Base-by-base conservation (phyloP, 371 early-diverging fungal genomes). In the Saksenaea vasiformis region DNA sequence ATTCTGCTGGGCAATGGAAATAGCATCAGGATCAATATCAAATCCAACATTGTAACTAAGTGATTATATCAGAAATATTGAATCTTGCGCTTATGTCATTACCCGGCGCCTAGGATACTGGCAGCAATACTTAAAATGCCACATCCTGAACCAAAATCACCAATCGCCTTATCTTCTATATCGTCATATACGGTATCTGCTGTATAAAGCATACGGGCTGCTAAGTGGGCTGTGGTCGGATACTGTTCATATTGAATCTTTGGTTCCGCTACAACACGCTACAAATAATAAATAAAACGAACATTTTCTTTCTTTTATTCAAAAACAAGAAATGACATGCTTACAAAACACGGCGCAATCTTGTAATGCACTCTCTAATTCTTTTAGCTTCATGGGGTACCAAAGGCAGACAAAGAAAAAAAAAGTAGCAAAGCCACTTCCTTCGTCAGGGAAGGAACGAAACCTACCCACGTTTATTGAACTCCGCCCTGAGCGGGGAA, bases 221-320 rank as follows among this genome's bases (percentile, higher is more conserved):
- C 94, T 35, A 93, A 77, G 66, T 94, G 95, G 51, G 95, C 84
- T 2, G 92, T 88, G 1, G 95, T 94, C 1, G 93, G 91, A 64
- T 94, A 94, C 69, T 94, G 95, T 70, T 94, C 95, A 61, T 86
- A 84, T 41, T 91, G 87, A 59, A 90, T 83, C 75, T 93, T 94
- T 54, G 94, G 94, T 28, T 87, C 77, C 34, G 82, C 84, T 84
- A 58, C 13, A 38, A 37, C 27, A 34, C 41, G 34, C 56, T 60
- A 55, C 56, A 60, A 41, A 15, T 15, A 59, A 62, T 51, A 31
- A 60, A 56, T 37, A 65, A 39, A 59, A 54, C 35, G 8, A 39
- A 24, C 54, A 31, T 0, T 31, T 31, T 31, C 7, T 7, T 31
- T 31, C 31, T 31, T 31, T 31, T 31, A 31, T 31, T 31, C 31